A percentile compares a stretch with the other conserved stretches of the same genome.
phyloP scores from a whole-genome alignment of 2,329 filamentous ascomycete species.

The Phyllosticta paracitricarpa region DNA sequence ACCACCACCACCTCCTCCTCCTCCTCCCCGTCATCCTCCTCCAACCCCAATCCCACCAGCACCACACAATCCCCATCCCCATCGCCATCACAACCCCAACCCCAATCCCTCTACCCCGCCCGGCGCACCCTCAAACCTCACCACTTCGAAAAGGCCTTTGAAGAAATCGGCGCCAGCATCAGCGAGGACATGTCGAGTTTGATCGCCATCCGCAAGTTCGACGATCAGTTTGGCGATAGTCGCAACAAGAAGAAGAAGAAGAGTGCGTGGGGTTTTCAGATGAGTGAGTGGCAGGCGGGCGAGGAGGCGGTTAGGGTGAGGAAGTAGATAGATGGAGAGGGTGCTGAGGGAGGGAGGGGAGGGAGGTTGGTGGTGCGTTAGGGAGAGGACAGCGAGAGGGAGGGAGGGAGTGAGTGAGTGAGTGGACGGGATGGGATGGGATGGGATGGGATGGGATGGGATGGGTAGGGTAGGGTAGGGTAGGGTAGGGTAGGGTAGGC shows the following conservation, averaged over 20 bases:
- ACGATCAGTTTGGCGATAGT: conserved; percentile 85
- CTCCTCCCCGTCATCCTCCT: not conserved
- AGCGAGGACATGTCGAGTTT: conserved; percentile 87
- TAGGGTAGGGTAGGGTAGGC: no score
- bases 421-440: no score
- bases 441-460: no score
- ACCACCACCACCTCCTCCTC: not conserved
- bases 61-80: no score
- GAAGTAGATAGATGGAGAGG: conserved; percentile 7
- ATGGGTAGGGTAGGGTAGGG: no score
- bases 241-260: conserved; percentile 52
- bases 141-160: conserved; percentile 79
- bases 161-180: conserved; percentile 85
- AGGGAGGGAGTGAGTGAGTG: no score
- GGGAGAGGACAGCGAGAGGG: not conserved
- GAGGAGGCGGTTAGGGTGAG: conserved; percentile 26
- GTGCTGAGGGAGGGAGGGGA: not conserved
- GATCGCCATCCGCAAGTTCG: conserved; percentile 83
- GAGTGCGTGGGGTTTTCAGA: conserved; percentile 43
- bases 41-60: not conserved
- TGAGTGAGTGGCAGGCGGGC: conserved; percentile 17
- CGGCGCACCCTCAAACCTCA: conserved; percentile 50
- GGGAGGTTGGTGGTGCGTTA: no score
- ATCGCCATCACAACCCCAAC: not conserved
- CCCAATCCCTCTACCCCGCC: conserved; percentile 20